Evolutionary conservation across 139 green algal genomes (phyloP).

Genomic region (Penium margaritaceum): DNA sequence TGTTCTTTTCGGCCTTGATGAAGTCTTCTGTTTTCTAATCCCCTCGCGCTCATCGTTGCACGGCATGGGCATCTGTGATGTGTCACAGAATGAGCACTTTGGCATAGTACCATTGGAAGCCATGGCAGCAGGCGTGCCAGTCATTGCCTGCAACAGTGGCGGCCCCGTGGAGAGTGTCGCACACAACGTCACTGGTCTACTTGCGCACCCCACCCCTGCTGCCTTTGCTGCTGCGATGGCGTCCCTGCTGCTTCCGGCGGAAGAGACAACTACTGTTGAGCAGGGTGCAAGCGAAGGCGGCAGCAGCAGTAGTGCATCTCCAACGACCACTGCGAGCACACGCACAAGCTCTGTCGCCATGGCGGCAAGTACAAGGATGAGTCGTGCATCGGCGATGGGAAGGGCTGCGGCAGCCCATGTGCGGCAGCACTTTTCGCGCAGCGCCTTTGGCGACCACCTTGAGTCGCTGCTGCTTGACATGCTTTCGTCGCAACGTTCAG

Average conservation of each 20-base stretch:
- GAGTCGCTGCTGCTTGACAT: no score
- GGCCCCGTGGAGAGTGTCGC: constrained; percentile 45
- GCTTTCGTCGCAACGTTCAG: no score
- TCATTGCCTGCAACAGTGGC: constrained; percentile 71
- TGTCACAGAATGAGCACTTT: constrained; percentile 83
- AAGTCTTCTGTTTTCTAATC: not conserved
- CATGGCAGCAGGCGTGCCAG: constrained; percentile 73
- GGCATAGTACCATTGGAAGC: constrained; percentile 95
- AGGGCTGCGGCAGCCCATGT: constrained; percentile 17
- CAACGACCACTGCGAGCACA: no score
- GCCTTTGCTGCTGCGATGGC: constrained; percentile 34
- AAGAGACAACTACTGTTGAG: no score
- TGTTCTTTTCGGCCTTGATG: not conserved
- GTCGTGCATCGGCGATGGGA: constrained; percentile 36
- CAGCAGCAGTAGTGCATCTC: no score
- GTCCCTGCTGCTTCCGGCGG: no score
- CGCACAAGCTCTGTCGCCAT: no score
- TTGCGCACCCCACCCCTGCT: constrained; percentile 18
- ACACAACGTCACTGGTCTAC: constrained; percentile 23
- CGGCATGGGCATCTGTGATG: constrained; percentile 29
- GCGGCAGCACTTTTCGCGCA: constrained; percentile 29
- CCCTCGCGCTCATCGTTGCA: no score
- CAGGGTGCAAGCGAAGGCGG: no score
- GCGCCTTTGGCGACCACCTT: constrained; percentile 24
- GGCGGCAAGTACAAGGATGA: no score